Evolutionary conservation across 2,329 filamentous ascomycete species (phyloP).

Genomic region (Elsinoe ampelina): DNA sequence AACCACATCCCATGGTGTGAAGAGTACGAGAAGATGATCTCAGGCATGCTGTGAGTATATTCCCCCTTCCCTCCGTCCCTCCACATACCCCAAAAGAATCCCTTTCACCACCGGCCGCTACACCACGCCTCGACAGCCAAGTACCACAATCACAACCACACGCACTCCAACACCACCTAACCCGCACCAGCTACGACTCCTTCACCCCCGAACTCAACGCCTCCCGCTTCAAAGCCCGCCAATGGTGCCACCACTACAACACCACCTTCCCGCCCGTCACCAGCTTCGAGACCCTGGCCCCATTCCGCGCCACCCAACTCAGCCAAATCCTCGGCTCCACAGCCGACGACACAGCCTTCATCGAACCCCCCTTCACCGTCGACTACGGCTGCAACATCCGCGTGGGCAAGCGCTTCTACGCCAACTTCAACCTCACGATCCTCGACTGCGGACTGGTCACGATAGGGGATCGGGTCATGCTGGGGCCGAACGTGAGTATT

Average conservation of each 20-base stretch:
- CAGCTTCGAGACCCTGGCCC: slow-evolving; percentile 23
- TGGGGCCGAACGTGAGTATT: slow-evolving; percentile 45
- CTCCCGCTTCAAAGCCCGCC: slow-evolving; percentile 46
- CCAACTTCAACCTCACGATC: slow-evolving; percentile 49
- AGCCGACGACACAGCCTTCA: slow-evolving; percentile 34
- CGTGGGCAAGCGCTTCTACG: slow-evolving; percentile 54
- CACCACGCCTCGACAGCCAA: no score
- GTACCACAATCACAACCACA: no score
- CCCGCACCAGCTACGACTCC: slow-evolving; percentile 40
- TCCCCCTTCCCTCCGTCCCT: no score
- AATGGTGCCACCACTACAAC: slow-evolving; percentile 51
- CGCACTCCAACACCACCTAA: background rate
- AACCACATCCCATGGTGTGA: slow-evolving; percentile 49
- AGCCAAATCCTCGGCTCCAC: slow-evolving; percentile 26
- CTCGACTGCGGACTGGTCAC: slow-evolving; percentile 45
- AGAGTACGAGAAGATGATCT: slow-evolving; percentile 57
- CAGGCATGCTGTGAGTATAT: slow-evolving; percentile 52
- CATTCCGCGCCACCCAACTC: slow-evolving; percentile 22
- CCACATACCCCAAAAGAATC: no score
- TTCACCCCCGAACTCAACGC: slow-evolving; percentile 40
- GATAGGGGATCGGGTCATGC: slow-evolving; percentile 44
- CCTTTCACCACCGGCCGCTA: no score
- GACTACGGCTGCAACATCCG: slow-evolving; percentile 60
- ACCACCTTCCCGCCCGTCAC: slow-evolving; percentile 38
- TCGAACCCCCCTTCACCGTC: slow-evolving; percentile 53